Conservation (phyloP, 1,139 yeast genomes). For the Scheffersomyces illinoinensis region DNA sequence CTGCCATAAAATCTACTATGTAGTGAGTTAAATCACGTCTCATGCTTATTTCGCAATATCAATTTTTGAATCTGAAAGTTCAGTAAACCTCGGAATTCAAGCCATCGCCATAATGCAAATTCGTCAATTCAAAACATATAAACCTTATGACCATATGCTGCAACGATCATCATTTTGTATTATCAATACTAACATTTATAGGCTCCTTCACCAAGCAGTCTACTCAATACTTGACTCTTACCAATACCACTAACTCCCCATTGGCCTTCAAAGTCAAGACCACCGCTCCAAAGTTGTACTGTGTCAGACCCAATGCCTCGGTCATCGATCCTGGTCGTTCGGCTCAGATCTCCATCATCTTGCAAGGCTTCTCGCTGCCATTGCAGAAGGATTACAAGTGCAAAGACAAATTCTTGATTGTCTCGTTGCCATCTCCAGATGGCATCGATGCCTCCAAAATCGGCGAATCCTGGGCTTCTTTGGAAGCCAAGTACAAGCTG, state of each 20-base stretch:
- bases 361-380: slow-evolving; percentile 79
- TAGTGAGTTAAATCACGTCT: background rate
- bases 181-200: slow-evolving; percentile 20
- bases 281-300: slow-evolving; percentile 94
- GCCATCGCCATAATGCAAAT: background rate
- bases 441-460: slow-evolving; percentile 57
- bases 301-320: slow-evolving; percentile 95
- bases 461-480: slow-evolving; percentile 69
- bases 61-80: background rate
- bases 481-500: slow-evolving; percentile 63
- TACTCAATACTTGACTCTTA: slow-evolving; percentile 67
- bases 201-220: slow-evolving; percentile 75
- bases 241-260: slow-evolving; percentile 62
- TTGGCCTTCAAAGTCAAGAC: slow-evolving; percentile 96
- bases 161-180: no score
- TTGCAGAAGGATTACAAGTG: slow-evolving; percentile 74
- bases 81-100: background rate
- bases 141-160: background rate
- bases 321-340: slow-evolving; percentile 73
- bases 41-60: background rate
- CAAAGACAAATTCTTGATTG: slow-evolving; percentile 89
- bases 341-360: slow-evolving; percentile 74
- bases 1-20: background rate
- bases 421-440: slow-evolving; percentile 75
- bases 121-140: background rate